These are phyloP conservation scores for Ophiostoma tasmaniense DNA, from an alignment of 2,329 filamentous ascomycete species.

Conservation along the genomic window DNA sequence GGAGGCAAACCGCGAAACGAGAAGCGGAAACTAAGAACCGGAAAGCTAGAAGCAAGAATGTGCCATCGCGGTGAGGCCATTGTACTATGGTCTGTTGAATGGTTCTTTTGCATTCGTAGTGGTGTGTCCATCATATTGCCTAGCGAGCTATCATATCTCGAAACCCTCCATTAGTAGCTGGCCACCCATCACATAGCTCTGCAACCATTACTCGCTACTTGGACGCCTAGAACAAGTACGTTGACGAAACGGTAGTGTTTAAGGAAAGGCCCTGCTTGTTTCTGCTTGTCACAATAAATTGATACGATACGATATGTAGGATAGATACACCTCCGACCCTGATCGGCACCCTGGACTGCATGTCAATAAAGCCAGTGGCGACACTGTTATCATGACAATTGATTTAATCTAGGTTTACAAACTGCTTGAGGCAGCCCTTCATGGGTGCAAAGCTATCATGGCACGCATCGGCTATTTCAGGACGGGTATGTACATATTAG, in stretches of 20 bases:
- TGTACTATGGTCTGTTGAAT: background rate
- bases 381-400: background rate
- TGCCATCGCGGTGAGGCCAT: background rate
- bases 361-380: background rate
- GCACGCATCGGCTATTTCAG: background rate
- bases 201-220: background rate
- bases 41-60: background rate
- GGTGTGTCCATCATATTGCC: background rate
- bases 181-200: background rate
- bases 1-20: background rate
- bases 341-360: background rate
- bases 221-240: background rate
- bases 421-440: no score
- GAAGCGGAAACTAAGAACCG: background rate
- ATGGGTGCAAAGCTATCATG: background rate
- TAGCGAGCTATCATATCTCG: background rate
- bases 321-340: background rate
- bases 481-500: background rate
- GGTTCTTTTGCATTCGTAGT: background rate
- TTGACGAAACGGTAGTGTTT: background rate
- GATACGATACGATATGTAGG: background rate
- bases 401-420: background rate
- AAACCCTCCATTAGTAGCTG: background rate
- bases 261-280: background rate
- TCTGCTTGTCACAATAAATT: background rate